Conservation (phyloP, 2,329 filamentous ascomycete genomes). For the Neodidymelliopsis sp. region DNA sequence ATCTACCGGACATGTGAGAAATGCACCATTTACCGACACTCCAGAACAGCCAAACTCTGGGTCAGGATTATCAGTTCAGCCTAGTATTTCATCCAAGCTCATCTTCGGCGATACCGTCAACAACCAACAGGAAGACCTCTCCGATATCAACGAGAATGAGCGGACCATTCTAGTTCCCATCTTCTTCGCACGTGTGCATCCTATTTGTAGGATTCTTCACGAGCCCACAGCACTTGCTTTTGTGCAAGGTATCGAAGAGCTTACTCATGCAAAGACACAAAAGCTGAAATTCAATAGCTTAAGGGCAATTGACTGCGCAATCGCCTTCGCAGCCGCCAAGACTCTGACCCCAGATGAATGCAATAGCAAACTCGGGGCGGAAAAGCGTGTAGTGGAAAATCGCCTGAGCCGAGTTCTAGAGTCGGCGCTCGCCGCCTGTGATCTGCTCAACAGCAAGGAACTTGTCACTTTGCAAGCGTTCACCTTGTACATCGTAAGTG, state of each 20-base stretch:
- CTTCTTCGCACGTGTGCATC: not conserved
- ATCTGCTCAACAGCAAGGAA: not conserved
- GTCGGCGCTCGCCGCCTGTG: not conserved
- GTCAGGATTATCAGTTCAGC: not conserved
- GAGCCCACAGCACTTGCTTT: not conserved
- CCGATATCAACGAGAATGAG: not conserved
- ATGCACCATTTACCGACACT: not conserved
- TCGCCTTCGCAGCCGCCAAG: not conserved
- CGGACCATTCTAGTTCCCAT: not conserved
- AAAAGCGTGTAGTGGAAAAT: not conserved
- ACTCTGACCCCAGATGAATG: not conserved
- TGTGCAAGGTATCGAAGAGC: not conserved
- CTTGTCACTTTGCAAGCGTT: not conserved
- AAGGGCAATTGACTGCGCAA: not conserved
- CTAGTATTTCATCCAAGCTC: not conserved
- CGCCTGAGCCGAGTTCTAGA: not conserved
- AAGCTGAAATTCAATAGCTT: not conserved
- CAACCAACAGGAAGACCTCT: not conserved
- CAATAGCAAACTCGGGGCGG: not conserved
- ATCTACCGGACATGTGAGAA: not conserved
- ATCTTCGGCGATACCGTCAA: not conserved
- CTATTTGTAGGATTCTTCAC: not conserved
- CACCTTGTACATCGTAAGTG: not conserved
- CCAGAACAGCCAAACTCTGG: not conserved
- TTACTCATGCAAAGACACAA: not conserved